These are phyloP conservation scores for Linum usitatissimum DNA, from an alignment of 345 rosid species.

Conservation along the genomic window DNA sequence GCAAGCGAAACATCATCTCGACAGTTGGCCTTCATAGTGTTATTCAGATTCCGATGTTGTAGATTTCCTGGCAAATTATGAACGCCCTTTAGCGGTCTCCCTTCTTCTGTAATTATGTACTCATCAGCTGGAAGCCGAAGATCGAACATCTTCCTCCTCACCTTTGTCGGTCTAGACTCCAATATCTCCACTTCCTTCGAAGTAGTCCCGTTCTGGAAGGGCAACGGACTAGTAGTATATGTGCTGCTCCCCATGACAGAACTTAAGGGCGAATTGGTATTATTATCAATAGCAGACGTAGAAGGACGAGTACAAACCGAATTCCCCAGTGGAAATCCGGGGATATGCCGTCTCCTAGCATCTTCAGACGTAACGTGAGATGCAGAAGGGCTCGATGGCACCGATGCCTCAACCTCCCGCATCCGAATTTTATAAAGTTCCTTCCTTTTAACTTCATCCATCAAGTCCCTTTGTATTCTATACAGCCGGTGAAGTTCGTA, in stretches of 20 bases:
- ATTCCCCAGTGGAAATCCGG: conserved; percentile 44
- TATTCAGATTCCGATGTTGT: conserved; percentile 33
- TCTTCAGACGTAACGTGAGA: conserved; percentile 47
- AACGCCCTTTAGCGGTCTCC: conserved; percentile 19
- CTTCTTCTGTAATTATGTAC: conserved; percentile 53
- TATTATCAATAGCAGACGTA: conserved; percentile 33
- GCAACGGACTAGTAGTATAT: conserved; percentile 43
- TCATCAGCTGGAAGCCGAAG: conserved; percentile 76
- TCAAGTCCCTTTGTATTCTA: conserved; percentile 49
- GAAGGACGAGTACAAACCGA: conserved; percentile 44
- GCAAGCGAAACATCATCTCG: conserved; percentile 27
- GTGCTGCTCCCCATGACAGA: conserved; percentile 37
- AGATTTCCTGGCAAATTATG: conserved; percentile 30
- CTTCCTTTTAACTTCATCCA: conserved; percentile 54
- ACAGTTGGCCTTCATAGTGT: conserved; percentile 27
- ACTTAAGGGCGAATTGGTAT: conserved; percentile 42
- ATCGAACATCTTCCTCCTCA: conserved; percentile 68
- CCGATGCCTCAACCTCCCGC: conserved; percentile 35
- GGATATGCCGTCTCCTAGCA: conserved; percentile 57
- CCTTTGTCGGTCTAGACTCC: conserved; percentile 61
- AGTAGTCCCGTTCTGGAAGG: conserved; percentile 38
- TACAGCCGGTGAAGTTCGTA: conserved; percentile 62
- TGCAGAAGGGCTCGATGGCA: conserved; percentile 45
- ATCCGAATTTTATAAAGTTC: conserved; percentile 28
- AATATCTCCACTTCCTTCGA: conserved; percentile 46